phyloP scores from a whole-genome alignment of 306 rosid species.

The Cicer yamashitae region DNA sequence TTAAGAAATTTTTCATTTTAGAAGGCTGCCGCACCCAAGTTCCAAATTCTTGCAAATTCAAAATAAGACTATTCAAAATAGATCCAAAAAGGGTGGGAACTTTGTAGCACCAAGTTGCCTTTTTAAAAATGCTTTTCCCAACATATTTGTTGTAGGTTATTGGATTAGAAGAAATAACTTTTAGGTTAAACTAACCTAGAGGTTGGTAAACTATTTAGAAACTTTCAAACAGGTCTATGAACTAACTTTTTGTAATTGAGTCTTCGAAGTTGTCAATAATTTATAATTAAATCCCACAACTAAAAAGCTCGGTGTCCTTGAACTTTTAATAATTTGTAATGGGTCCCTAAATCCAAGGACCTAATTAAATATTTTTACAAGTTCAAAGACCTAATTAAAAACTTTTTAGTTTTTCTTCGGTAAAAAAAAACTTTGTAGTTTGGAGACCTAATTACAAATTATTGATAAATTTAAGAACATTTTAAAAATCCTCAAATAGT shows the following conservation, averaged over 20 bases:
- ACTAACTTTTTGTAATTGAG: background rate
- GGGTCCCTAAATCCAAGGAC: background rate
- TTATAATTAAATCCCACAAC: background rate
- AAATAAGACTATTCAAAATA: background rate
- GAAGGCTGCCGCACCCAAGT: background rate
- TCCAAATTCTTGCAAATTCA: background rate
- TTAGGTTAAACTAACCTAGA: background rate
- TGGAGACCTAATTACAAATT: background rate
- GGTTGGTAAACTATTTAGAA: background rate
- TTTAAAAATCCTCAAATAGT: background rate
- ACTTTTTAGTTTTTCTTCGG: no score
- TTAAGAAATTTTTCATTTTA: slow-evolving; percentile 1
- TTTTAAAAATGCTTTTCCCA: slow-evolving; percentile 21
- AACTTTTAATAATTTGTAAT: background rate
- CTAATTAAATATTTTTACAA: background rate
- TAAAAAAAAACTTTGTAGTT: background rate
- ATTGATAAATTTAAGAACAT: background rate
- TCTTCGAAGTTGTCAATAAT: background rate
- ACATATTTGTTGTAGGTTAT: slow-evolving; percentile 21
- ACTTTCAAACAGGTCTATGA: background rate
- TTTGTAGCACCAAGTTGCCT: slow-evolving; percentile 11
- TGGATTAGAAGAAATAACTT: slow-evolving; percentile 6
- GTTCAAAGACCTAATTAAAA: background rate
- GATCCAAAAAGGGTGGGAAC: background rate
- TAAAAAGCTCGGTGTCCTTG: background rate